phyloP scores from a whole-genome alignment of 2,329 filamentous ascomycete species.

The Chaetothyriales sp. region DNA sequence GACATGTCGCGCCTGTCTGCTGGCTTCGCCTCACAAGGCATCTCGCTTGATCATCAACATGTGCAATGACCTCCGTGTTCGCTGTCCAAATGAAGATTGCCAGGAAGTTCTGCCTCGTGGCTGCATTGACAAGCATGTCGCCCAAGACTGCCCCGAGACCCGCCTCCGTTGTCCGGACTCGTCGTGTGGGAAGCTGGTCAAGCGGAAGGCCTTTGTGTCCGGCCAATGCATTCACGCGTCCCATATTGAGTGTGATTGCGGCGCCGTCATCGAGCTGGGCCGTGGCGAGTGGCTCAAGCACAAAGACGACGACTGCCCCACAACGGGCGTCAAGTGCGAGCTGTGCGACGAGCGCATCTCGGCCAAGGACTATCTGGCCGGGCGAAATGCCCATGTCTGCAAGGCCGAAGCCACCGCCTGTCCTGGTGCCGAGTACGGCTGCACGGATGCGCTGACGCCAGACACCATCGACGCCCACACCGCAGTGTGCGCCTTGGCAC shows the following conservation, averaged over 20 bases:
- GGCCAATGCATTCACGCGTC: slow-evolving; percentile 16
- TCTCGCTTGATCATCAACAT: slow-evolving; percentile 47
- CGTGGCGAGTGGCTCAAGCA: slow-evolving; percentile 17
- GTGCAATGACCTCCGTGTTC: slow-evolving; percentile 47
- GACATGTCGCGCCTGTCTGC: slow-evolving; percentile 39
- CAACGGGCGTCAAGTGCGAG: slow-evolving; percentile 10
- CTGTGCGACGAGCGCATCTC: slow-evolving; percentile 10
- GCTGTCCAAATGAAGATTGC: slow-evolving; percentile 48
- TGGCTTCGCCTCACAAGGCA: slow-evolving; percentile 28
- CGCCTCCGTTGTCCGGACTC: slow-evolving; percentile 39
- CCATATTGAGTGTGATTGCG: slow-evolving; percentile 18
- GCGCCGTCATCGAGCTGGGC: slow-evolving; percentile 15
- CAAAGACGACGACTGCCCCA: slow-evolving; percentile 17
- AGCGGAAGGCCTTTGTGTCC: slow-evolving; percentile 37
- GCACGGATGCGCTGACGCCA: slow-evolving; percentile 25
- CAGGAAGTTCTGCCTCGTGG: slow-evolving; percentile 39
- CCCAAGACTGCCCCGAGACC: slow-evolving; percentile 46
- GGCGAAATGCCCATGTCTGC: slow-evolving; percentile 9
- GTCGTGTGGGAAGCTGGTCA: slow-evolving; percentile 39
- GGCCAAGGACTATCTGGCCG: slow-evolving; percentile 10
- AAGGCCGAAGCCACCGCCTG: slow-evolving; percentile 18
- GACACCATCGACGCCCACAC: slow-evolving; percentile 31
- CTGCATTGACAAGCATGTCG: slow-evolving; percentile 45
- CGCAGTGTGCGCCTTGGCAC: slow-evolving; percentile 37
- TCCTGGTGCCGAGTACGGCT: slow-evolving; percentile 27